A percentile compares a stretch with the other conserved stretches of the same genome.
These are phyloP conservation scores for Cordyceps fumosorosea DNA, from an alignment of 2,329 filamentous ascomycete genomes.

Conservation along the genomic window DNA sequence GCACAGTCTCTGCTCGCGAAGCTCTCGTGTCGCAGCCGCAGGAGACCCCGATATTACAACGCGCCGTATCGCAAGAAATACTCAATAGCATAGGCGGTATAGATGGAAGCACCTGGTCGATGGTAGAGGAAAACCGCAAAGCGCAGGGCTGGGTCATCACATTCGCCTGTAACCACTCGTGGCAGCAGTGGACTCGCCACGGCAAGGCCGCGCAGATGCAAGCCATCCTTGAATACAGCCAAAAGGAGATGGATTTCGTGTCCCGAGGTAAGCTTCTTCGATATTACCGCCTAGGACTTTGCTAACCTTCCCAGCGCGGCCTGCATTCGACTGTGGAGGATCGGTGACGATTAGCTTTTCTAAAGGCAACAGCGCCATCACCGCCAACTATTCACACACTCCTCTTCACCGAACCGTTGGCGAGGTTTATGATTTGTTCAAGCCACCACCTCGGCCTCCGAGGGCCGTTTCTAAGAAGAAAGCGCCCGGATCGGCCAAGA, in stretches of 20 bases:
- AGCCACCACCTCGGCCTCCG: conserved; percentile 34
- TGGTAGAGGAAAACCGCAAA: conserved; percentile 37
- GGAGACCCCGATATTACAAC: conserved; percentile 43
- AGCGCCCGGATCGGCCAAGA: conserved; percentile 14
- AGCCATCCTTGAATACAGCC: conserved; percentile 42
- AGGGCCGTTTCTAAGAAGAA: conserved; percentile 18
- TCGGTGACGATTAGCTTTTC: conserved; percentile 43
- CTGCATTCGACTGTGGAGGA: conserved; percentile 54
- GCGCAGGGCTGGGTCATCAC: conserved; percentile 47
- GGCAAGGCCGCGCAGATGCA: conserved; percentile 34
- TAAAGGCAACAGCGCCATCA: conserved; percentile 39
- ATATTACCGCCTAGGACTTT: neutral
- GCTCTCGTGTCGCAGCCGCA: conserved; percentile 42
- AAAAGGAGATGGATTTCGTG: conserved; percentile 35
- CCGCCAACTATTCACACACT: conserved; percentile 50
- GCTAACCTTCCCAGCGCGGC: conserved; percentile 36
- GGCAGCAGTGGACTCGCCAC: conserved; percentile 43
- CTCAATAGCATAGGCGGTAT: conserved; percentile 34
- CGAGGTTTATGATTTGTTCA: conserved; percentile 40
- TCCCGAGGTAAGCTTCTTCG: conserved; percentile 1
- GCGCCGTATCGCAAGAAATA: conserved; percentile 43
- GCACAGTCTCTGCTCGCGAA: conserved; percentile 38
- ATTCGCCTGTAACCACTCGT: conserved; percentile 48
- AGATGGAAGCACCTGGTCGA: conserved; percentile 44
- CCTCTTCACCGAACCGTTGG: conserved; percentile 50